phyloP scores from a whole-genome alignment of 805 yeast genomes.

The Geotrichum ghanense region DNA sequence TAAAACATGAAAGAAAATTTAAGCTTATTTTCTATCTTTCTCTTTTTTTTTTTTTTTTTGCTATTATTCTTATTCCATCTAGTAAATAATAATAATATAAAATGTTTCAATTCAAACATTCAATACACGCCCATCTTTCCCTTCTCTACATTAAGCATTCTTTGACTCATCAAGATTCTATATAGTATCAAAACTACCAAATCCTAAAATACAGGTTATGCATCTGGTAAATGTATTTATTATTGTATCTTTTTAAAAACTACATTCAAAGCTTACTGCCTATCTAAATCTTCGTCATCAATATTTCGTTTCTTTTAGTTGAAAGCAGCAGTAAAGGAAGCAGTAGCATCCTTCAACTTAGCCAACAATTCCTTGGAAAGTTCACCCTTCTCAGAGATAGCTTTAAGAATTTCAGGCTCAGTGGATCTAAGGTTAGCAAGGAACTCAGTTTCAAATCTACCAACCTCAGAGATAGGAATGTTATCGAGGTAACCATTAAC shows the following conservation, averaged over 20 bases:
- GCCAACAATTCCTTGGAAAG: constrained; percentile 79
- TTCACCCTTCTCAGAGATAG: constrained; percentile 83
- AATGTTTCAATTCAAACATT: too few relatives aligned
- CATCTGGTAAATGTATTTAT: neutral
- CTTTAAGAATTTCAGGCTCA: constrained; percentile 71
- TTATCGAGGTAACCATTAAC: constrained; percentile 97
- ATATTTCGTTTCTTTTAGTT: constrained; percentile 23
- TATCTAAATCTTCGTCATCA: neutral
- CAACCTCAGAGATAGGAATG: constrained; percentile 74
- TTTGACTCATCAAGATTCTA: too few relatives aligned
- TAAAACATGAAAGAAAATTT: too few relatives aligned
- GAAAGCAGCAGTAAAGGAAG: constrained; percentile 87
- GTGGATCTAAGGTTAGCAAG: constrained; percentile 83
- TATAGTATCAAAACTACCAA: too few relatives aligned
- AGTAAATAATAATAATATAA: too few relatives aligned
- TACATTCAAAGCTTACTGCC: neutral
- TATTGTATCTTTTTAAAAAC: neutral
- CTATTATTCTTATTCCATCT: too few relatives aligned
- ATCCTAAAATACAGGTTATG: too few relatives aligned
- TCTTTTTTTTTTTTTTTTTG: too few relatives aligned
- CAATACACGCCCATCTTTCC: too few relatives aligned
- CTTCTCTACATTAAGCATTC: too few relatives aligned
- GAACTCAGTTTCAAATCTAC: constrained; percentile 87
- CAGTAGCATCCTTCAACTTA: constrained; percentile 82
- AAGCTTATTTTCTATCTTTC: too few relatives aligned